A percentile compares a stretch with the other conserved stretches of the same genome.
Evolutionary conservation across 208 protist genomes (phyloP).

Genomic region (Porcisia hertigi): DNA sequence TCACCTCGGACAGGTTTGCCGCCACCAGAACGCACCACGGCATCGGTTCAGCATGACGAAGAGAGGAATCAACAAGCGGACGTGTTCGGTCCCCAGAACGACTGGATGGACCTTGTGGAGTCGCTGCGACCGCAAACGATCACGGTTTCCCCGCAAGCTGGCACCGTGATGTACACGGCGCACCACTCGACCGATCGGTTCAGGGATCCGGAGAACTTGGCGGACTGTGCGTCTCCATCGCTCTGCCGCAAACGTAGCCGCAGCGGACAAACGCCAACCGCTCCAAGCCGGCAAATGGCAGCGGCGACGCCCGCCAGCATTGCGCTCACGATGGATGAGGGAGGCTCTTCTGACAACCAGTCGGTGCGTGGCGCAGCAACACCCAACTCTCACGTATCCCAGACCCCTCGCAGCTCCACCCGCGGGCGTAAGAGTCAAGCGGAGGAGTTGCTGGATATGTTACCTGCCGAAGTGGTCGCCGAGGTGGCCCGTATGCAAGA

Average conservation of each 20-base stretch:
- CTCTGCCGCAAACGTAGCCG: conserved; percentile 13
- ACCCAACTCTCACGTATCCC: conserved; percentile 15
- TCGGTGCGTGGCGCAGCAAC: conserved; percentile 21
- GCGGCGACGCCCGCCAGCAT: conserved; percentile 24
- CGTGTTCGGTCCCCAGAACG: conserved; percentile 25
- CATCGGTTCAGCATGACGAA: background rate
- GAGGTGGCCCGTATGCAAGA: conserved; percentile 29
- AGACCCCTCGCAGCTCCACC: conserved; percentile 28
- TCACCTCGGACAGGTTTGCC: background rate
- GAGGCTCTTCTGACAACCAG: conserved; percentile 7
- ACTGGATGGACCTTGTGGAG: conserved; percentile 40
- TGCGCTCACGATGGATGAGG: conserved; percentile 24
- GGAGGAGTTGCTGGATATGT: conserved; percentile 48
- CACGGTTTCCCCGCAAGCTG: conserved; percentile 27
- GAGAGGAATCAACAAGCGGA: conserved; percentile 8
- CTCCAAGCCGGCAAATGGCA: background rate
- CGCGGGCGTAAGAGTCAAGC: conserved; percentile 38
- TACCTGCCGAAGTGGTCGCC: conserved; percentile 35
- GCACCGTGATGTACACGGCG: conserved; percentile 21
- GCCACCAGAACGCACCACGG: background rate
- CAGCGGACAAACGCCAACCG: conserved; percentile 14
- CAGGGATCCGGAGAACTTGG: background rate
- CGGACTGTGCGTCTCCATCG: background rate
- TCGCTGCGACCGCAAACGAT: conserved; percentile 30
- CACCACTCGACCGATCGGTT: background rate